Evolutionary conservation across 1,284 basidiomycete species (phyloP), one percentile per base, ranked within the genome.

Genomic region (Sutorius eximius): DNA sequence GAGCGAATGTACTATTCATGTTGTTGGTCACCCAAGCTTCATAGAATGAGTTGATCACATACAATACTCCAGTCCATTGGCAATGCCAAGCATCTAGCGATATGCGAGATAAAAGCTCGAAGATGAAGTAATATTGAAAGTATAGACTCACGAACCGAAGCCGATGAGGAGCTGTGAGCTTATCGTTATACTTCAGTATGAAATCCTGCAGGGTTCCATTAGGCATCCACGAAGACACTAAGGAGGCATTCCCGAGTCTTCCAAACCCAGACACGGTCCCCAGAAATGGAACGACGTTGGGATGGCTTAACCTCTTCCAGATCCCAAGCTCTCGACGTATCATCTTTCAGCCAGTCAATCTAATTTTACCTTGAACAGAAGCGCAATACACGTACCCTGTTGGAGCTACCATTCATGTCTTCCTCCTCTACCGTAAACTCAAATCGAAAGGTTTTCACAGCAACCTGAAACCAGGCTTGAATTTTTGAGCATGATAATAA

Each of bases 391-490:
- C 45, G 34, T 32, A 51, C 48, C 45, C 42, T 61, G 3, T 36
- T 22, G 32, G 30, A 48, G 29, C 22, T 59, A 18, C 20, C 33
- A 22, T 24, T 16, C 24, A 2, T 11, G 15, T 33, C 37, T 18
- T 40, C 33, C 13, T 37, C 27, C 24, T 45, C 41, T 8, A 48
- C 30, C 7, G 34, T 41, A 24, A 59, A 50, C 16, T 33, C 20
- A 15, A 61, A 59, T 16, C 50, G 50, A 20, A 59, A 59, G 2
- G 49, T 18, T 57, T 62, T 62, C 29, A 62, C 51, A 3, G 60
- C 51, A 42, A 59, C 60, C 51, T 51, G 34, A 2, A 22, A 20
- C 5, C 2, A 37, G 2, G 13, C 24, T 36, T 22, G 33, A 37
- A 22, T 8, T 7, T 18, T 22, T 41, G 34, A 22, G 36, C 8